Percentiles rank a stretch among this genome's conserved stretches.
These are phyloP conservation scores for Aspergillus intermedius DNA, from an alignment of 2,329 filamentous ascomycete species.

Conservation along the genomic window DNA sequence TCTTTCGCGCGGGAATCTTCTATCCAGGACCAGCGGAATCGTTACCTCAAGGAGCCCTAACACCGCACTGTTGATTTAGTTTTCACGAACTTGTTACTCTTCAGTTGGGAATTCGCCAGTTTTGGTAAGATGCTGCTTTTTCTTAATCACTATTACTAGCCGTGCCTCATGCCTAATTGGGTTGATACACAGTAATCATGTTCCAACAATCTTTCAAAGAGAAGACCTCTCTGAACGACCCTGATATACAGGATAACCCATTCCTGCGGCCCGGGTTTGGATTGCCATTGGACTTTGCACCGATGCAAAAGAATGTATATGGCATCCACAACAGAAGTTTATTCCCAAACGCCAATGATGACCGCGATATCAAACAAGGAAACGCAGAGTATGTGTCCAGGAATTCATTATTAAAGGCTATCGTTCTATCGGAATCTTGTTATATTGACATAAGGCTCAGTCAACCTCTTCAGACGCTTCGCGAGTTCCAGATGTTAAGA, in stretches of 20 bases:
- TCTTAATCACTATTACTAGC: not conserved
- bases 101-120: not conserved
- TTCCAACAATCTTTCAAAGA: slow-evolving; percentile 13
- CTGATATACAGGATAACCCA: slow-evolving; percentile 10
- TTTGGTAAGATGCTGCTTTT: not conserved
- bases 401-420: not conserved
- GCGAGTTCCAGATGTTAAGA: slow-evolving; percentile 34
- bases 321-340: slow-evolving; percentile 22
- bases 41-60: not conserved
- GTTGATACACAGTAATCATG: slow-evolving; percentile 8
- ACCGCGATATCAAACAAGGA: slow-evolving; percentile 23
- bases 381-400: slow-evolving; percentile 20
- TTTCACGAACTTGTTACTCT: not conserved
- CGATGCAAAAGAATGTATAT: slow-evolving; percentile 20
- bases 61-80: no score
- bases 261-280: slow-evolving; percentile 29
- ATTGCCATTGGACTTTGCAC: slow-evolving; percentile 23
- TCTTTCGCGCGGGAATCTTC: not conserved
- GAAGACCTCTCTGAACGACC: slow-evolving; percentile 3
- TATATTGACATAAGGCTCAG: slow-evolving; percentile 7
- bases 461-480: slow-evolving; percentile 25
- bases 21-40: not conserved
- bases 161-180: not conserved
- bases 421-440: not conserved
- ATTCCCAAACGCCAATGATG: slow-evolving; percentile 29